These are phyloP conservation scores for Oxalis stricta DNA, from an alignment of 441 rosid species.

Conservation along the genomic window DNA sequence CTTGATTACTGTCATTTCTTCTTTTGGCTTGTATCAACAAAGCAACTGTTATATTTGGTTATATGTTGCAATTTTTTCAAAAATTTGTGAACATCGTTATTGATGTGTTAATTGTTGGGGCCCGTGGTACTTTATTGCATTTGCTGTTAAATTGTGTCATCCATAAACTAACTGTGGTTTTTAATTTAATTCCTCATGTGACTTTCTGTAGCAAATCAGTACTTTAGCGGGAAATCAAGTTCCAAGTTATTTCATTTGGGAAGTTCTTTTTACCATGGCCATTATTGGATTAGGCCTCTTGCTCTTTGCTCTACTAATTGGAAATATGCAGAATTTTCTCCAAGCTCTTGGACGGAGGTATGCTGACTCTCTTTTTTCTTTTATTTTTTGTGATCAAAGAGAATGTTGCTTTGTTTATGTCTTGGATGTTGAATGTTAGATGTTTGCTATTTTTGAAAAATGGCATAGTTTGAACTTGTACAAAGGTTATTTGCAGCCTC, in stretches of 20 bases:
- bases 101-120: background rate
- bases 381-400: too few species aligned
- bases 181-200: slow-evolving; percentile 2
- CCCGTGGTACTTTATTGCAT: background rate
- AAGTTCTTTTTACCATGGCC: slow-evolving; percentile 80
- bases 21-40: too few species aligned
- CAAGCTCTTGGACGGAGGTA: slow-evolving; percentile 81
- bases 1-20: too few species aligned
- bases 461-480: too few species aligned
- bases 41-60: too few species aligned
- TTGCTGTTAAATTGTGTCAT: background rate
- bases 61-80: too few species aligned
- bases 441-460: background rate
- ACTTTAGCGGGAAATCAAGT: slow-evolving; percentile 77
- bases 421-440: background rate
- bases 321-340: slow-evolving; percentile 93
- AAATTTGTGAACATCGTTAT: background rate
- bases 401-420: too few species aligned
- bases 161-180: slow-evolving; percentile 2
- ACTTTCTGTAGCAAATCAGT: slow-evolving; percentile 75
- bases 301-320: slow-evolving; percentile 86
- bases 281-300: slow-evolving; percentile 74
- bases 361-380: too few species aligned
- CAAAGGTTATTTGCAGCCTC: too few species aligned
- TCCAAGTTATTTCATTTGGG: slow-evolving; percentile 77